Evolutionary conservation across 2,329 filamentous ascomycete species (phyloP).

Genomic region (Xylaria sp.): DNA sequence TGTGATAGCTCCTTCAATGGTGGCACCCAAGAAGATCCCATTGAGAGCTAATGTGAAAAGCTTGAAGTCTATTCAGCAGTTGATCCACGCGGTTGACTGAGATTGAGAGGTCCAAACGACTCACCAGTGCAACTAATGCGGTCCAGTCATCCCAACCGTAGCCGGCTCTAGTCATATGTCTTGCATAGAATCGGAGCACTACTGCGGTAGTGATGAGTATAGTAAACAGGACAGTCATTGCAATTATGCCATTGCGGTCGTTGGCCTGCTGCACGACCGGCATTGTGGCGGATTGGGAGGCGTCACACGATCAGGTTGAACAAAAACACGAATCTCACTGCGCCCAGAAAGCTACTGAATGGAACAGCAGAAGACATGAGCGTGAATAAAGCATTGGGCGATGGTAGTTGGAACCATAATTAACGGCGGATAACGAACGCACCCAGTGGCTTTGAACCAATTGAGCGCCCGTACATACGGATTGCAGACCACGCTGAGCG

Average conservation of each 20-base stretch:
- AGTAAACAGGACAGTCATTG: conserved; percentile 31
- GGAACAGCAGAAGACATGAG: not conserved
- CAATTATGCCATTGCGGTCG: conserved; percentile 28
- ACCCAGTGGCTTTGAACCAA: not conserved
- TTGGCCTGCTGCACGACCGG: conserved; percentile 14
- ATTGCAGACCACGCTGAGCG: not conserved
- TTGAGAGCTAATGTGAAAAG: conserved; percentile 29
- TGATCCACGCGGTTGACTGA: too few species aligned
- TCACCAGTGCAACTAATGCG: conserved; percentile 21
- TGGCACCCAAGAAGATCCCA: conserved; percentile 33
- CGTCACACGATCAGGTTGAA: not conserved
- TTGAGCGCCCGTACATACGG: not conserved
- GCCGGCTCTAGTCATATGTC: conserved; percentile 28
- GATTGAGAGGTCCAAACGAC: not conserved
- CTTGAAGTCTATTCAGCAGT: conserved; percentile 2
- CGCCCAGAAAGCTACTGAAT: not conserved
- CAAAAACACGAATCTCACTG: conserved; percentile 1
- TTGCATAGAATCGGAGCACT: conserved; percentile 29
- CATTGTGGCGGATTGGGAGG: conserved; percentile 1
- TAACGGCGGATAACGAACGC: not conserved
- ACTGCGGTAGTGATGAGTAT: conserved; percentile 22
- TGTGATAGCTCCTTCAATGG: conserved; percentile 31
- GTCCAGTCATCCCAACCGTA: conserved; percentile 37
- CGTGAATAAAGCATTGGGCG: not conserved
- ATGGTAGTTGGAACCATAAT: not conserved